Conservation (phyloP, 805 yeast species). For the Kregervanrija fluxuum region DNA sequence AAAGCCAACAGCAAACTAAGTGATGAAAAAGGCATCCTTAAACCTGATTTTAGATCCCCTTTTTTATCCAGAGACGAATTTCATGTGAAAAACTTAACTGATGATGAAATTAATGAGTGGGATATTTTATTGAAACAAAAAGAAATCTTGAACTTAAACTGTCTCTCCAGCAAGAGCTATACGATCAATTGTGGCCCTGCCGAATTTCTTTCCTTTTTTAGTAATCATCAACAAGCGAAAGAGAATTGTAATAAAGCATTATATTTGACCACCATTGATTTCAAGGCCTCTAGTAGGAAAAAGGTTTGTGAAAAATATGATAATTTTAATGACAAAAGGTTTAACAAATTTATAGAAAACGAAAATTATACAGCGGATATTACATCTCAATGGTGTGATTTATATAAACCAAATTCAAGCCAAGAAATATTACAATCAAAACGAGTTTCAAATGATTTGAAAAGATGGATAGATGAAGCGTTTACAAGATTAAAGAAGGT, state of each 20-base stretch:
- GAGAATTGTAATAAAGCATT: not conserved
- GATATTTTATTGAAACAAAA: too few species aligned
- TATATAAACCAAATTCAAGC: constrained; percentile 34
- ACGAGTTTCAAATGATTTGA: constrained; percentile 19
- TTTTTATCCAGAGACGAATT: too few species aligned
- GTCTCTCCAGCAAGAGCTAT: too few species aligned
- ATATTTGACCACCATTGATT: not conserved
- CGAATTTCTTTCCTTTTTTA: not conserved
- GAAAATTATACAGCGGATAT: constrained; percentile 3
- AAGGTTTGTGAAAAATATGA: constrained; percentile 4
- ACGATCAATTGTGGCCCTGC: too few species aligned
- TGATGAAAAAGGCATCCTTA: too few species aligned
- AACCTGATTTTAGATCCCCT: too few species aligned
- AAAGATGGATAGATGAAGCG: constrained; percentile 35
- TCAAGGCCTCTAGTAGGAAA: not conserved
- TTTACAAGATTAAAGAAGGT: constrained; percentile 27
- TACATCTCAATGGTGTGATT: constrained; percentile 33
- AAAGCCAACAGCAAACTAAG: too few species aligned
- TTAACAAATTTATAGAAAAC: constrained; percentile 6
- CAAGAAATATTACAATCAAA: constrained; percentile 30
- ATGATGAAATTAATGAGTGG: too few species aligned
- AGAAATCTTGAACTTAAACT: too few species aligned
- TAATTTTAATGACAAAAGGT: constrained; percentile 8
- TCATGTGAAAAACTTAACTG: too few species aligned
- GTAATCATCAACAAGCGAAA: not conserved